Evolutionary conservation across 208 protist species (phyloP), one percentile per base, ranked within the genome.

Genomic region (Leishmania tropica): DNA sequence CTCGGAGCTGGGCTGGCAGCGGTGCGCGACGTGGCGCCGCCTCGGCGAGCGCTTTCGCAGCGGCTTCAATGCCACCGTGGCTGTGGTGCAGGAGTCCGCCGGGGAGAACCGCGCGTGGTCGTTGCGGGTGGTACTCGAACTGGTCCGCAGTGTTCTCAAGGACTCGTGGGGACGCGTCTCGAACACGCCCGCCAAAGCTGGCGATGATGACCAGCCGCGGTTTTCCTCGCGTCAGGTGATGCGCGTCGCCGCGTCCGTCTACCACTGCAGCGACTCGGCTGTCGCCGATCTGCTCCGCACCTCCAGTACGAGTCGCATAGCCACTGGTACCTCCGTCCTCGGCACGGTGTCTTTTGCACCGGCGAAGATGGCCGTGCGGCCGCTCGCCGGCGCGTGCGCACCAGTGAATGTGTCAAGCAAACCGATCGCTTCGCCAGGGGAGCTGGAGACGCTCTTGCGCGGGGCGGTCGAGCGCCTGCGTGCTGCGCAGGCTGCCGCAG

Each of bases 231-330:
- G 48, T 31, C 75, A 40, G 75, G 81, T 85, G 67, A 24, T 79
- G 78, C 85, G 85, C 15, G 81, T 83, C 54, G 56, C 73, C n/a
- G 74, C 81, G 42, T 82, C 74, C 0, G 77, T 83, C 48, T 88
- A 83, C 75, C 80, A 85, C 78, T 42, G 79, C 4, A 81, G 85
- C 53, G 81, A 72, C 35, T 65, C 56, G 8, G 67, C 56, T 8
- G 77, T 88, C 4, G 81, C 76, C 2, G 85, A 84, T 37, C 74
- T 88, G 3, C 68, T 88, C 35, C 78, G 82, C 76, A 67, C 17
- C 60, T 78, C 76, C 1, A 13, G 42, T 6, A 78, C 81, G 7
- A 80, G 81, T 51, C 54, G 68, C 70, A 40, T 71, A 3, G 64
- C 42, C 67, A 80, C 68, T 58, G 71, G 62, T 60, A 13, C 3